phyloP scores from a whole-genome alignment of 192 early-diverging fungal species.

The Allomyces macrogynus region DNA sequence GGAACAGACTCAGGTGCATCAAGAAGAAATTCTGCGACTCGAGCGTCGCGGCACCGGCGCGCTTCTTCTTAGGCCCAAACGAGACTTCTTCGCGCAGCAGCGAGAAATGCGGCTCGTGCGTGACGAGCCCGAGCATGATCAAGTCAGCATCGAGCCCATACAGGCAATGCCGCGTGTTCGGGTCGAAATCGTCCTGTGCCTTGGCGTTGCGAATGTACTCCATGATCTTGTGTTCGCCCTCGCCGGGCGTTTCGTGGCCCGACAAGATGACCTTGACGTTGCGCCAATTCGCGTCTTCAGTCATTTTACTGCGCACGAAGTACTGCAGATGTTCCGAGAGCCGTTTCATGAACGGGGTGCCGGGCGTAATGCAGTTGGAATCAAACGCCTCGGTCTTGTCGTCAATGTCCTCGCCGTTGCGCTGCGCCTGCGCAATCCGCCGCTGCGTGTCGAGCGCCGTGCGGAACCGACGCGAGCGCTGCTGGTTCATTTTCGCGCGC shows the following conservation, averaged over 20 bases:
- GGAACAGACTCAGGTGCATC: slow-evolving; percentile 32
- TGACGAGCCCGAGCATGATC: slow-evolving; percentile 39
- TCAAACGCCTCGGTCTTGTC: slow-evolving; percentile 17
- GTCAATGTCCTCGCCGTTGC: slow-evolving; percentile 1
- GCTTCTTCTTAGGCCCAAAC: slow-evolving; percentile 24
- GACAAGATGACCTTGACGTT: slow-evolving; percentile 28
- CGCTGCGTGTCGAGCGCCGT: slow-evolving; percentile 59
- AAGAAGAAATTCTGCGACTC: slow-evolving; percentile 32
- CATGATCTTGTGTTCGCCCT: slow-evolving; percentile 49
- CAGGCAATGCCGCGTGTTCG: slow-evolving; percentile 34
- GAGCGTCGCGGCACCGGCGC: slow-evolving; percentile 6
- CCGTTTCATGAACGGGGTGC: slow-evolving; percentile 35
- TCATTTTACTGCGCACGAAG: slow-evolving; percentile 32
- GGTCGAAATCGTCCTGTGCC: slow-evolving; percentile 18
- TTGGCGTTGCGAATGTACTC: slow-evolving; percentile 31
- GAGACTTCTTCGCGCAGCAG: slow-evolving; percentile 38
- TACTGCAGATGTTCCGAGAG: slow-evolving; percentile 34
- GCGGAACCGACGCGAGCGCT: slow-evolving; percentile 90
- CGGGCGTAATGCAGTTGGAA: slow-evolving; percentile 45
- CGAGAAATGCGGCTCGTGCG: slow-evolving; percentile 41
- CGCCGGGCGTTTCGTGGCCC: slow-evolving; percentile 39
- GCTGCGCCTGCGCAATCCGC: not conserved
- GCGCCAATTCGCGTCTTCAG: slow-evolving; percentile 29
- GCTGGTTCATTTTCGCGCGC: slow-evolving; percentile 99
- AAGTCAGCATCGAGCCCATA: slow-evolving; percentile 33